Conservation (phyloP, 1,284 basidiomycete species). For the Ganoderma meredithae region DNA sequence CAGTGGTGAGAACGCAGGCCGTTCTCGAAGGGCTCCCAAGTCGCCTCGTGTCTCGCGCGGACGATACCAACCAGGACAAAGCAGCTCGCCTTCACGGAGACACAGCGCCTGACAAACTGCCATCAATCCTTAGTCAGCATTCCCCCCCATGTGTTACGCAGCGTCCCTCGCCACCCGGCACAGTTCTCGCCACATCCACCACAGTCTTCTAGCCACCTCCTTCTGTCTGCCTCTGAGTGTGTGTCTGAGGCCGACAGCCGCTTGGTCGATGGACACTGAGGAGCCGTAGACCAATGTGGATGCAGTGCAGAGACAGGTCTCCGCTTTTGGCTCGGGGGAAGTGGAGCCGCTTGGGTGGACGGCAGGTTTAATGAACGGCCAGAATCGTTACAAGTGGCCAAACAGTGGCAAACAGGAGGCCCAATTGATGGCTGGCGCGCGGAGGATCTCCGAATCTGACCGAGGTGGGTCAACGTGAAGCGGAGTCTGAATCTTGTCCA, state of each 20-base stretch:
- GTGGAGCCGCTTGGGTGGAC: neutral
- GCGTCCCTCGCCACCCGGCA: neutral
- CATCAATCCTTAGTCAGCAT: constrained; percentile 9
- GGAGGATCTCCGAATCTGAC: constrained; percentile 31
- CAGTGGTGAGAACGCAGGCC: constrained; percentile 15
- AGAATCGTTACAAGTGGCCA: constrained; percentile 19
- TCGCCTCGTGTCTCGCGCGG: constrained; percentile 21
- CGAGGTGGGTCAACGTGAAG: constrained; percentile 26
- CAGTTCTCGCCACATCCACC: constrained; percentile 4
- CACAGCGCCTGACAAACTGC: neutral
- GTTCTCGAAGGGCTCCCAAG: constrained; percentile 8
- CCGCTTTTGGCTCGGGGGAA: neutral
- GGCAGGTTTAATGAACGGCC: neutral
- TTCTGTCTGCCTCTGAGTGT: neutral
- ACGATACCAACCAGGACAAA: constrained; percentile 15
- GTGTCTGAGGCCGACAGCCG: neutral
- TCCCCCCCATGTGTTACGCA: neutral
- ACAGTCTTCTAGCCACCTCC: neutral
- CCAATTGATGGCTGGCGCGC: constrained; percentile 13
- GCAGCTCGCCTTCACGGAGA: constrained; percentile 16
- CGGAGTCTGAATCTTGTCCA: constrained; percentile 33
- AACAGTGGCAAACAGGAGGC: constrained; percentile 13
- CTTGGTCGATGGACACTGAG: neutral
- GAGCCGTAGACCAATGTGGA: neutral
- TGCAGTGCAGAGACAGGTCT: neutral